These are phyloP conservation scores for Fusarium devonianum DNA, from an alignment of 2,329 filamentous ascomycete species.

Conservation along the genomic window DNA sequence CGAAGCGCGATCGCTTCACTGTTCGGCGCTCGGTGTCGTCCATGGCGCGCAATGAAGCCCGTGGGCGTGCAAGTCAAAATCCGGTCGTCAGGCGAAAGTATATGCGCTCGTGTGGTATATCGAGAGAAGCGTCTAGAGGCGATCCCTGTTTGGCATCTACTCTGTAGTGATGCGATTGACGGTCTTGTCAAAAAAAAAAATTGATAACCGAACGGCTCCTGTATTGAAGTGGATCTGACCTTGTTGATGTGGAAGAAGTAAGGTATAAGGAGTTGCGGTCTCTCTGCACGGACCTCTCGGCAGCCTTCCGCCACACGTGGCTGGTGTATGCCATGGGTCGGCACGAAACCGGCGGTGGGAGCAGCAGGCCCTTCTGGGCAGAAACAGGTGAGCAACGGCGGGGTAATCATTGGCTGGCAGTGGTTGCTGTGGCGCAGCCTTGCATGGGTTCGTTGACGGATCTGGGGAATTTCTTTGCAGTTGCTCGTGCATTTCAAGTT, in stretches of 20 bases:
- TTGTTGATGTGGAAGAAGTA: conserved; percentile 20
- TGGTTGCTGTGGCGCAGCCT: conserved; percentile 20
- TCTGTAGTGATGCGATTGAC: conserved; percentile 10
- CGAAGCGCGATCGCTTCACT: conserved; percentile 89
- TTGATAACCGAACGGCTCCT: conserved; percentile 22
- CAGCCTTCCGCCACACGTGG: conserved; percentile 32
- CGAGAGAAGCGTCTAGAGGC: background rate
- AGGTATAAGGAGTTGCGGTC: conserved; percentile 15
- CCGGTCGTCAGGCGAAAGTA: background rate
- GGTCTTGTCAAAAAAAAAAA: conserved; percentile 25
- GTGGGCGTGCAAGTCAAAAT: conserved; percentile 1
- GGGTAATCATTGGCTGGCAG: conserved; percentile 24
- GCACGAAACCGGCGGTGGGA: conserved; percentile 16
- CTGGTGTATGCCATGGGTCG: conserved; percentile 11
- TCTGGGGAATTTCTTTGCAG: conserved; percentile 31
- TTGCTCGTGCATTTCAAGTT: too few species aligned
- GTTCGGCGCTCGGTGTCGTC: conserved; percentile 77
- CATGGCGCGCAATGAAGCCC: conserved; percentile 52
- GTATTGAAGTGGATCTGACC: conserved; percentile 30
- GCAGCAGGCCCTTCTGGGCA: conserved; percentile 5
- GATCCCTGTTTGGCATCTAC: background rate
- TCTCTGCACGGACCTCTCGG: conserved; percentile 14
- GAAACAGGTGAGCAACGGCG: conserved; percentile 14
- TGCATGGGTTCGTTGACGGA: conserved; percentile 26
- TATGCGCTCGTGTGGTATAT: background rate